Conservation (phyloP, 768 basidiomycete genomes). For the Pulveroboletus sp. region DNA sequence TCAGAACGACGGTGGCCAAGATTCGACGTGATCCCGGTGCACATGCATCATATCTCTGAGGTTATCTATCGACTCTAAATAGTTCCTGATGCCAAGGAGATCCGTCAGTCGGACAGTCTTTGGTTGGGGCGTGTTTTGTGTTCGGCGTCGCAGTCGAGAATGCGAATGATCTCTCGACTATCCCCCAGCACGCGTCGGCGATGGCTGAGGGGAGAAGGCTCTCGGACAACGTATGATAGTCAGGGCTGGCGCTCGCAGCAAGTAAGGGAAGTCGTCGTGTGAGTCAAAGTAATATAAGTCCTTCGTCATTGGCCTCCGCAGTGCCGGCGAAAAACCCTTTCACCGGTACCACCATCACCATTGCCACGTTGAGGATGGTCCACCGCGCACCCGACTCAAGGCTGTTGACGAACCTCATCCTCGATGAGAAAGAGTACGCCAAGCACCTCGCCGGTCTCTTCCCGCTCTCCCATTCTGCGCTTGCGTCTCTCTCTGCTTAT, state of each 20-base stretch:
- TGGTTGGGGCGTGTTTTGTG: too few relatives aligned
- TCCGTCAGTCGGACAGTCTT: too few relatives aligned
- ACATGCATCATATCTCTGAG: too few relatives aligned
- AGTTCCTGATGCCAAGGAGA: too few relatives aligned
- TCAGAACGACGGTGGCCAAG: too few relatives aligned
- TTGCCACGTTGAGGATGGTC: conserved; percentile 44
- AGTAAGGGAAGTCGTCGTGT: not conserved
- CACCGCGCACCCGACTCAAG: conserved; percentile 71
- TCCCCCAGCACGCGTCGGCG: too few relatives aligned
- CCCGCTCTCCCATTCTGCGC: conserved; percentile 53
- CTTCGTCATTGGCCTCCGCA: not conserved
- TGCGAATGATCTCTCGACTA: too few relatives aligned
- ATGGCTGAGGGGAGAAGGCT: too few relatives aligned
- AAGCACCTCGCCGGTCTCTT: conserved; percentile 56
- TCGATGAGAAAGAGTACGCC: conserved; percentile 67
- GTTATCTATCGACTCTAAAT: too few relatives aligned
- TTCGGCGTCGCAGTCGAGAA: too few relatives aligned
- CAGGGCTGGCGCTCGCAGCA: not conserved
- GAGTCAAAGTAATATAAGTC: not conserved
- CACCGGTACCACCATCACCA: not conserved
- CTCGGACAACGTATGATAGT: not conserved
- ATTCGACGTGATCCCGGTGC: too few relatives aligned
- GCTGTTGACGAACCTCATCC: conserved; percentile 61
- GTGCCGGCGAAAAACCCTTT: not conserved
- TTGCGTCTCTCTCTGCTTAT: conserved; percentile 67